These are phyloP conservation scores for Ceratobasidium sp. DNA, from an alignment of 1,284 basidiomycete genomes.

Conservation along the genomic window DNA sequence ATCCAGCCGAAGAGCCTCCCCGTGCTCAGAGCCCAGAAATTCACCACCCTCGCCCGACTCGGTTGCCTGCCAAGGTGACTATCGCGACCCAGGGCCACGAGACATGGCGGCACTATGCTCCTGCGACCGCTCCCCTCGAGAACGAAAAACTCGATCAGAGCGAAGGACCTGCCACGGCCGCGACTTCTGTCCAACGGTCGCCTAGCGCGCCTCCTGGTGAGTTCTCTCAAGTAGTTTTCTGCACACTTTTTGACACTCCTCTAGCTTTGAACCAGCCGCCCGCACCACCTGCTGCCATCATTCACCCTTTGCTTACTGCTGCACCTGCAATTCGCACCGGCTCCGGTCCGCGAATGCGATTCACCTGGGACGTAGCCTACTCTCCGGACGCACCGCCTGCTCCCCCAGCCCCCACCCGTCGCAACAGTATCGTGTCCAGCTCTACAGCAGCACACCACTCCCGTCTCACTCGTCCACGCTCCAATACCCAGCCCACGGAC, in stretches of 20 bases:
- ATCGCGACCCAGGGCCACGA: not conserved
- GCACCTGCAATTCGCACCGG: conserved; percentile 8
- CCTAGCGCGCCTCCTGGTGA: conserved; percentile 29
- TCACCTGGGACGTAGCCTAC: conserved; percentile 24
- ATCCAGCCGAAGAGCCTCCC: not conserved
- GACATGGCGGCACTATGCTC: conserved; percentile 7
- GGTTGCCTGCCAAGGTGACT: conserved; percentile 1
- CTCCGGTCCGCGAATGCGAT: not conserved
- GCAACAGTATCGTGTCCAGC: not conserved
- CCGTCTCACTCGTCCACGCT: conserved; percentile 5
- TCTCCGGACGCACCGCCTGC: conserved; percentile 15
- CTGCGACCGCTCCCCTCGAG: conserved; percentile 8
- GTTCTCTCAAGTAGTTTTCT: not conserved
- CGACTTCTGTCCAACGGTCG: not conserved
- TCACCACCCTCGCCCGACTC: conserved; percentile 20
- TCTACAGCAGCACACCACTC: not conserved
- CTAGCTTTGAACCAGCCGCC: conserved; percentile 14
- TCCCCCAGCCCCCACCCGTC: not conserved
- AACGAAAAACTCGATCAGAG: conserved; percentile 15
- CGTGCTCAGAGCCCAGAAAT: conserved; percentile 14
- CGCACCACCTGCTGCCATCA: not conserved
- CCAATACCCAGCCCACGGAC: conserved; percentile 21
- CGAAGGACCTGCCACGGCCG: not conserved
- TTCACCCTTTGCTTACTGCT: conserved; percentile 9
- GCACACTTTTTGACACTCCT: not conserved